A percentile compares a stretch with the other conserved stretches of the same genome.
These are phyloP conservation scores for Populus euphratica DNA, from an alignment of 345 rosid species.

Conservation along the genomic window DNA sequence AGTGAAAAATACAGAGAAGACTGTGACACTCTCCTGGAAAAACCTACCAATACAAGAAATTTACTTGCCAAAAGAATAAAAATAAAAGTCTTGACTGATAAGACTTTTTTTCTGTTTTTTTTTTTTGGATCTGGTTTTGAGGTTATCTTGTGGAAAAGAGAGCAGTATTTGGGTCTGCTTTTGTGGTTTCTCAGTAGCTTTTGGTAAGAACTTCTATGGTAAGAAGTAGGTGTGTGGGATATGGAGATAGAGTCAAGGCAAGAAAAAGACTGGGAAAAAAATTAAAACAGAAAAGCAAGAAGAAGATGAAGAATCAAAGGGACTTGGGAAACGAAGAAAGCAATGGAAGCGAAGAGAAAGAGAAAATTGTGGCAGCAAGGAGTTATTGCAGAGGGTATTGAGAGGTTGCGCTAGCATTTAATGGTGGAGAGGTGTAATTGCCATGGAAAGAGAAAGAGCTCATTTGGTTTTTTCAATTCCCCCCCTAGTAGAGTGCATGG, in stretches of 20 bases:
- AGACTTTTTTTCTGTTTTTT: neutral
- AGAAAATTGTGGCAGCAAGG: conserved; percentile 37
- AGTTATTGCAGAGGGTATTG: conserved; percentile 68
- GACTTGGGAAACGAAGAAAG: neutral
- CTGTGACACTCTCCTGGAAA: neutral
- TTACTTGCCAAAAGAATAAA: conserved; percentile 11
- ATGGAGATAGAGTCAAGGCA: conserved; percentile 10
- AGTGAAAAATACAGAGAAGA: neutral
- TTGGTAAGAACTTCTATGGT: conserved; percentile 16
- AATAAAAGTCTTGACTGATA: neutral
- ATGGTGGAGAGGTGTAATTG: conserved; percentile 43
- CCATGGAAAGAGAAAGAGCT: conserved; percentile 19
- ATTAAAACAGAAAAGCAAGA: neutral
- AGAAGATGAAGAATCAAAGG: neutral
- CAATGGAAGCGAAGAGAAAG: conserved; percentile 21
- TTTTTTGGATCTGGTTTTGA: conserved; percentile 20
- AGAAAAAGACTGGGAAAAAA: neutral
- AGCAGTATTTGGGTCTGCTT: neutral
- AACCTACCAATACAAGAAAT: neutral
- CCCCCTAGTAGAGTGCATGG: neutral
- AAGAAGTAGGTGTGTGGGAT: conserved; percentile 5
- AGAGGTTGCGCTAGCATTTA: conserved; percentile 79
- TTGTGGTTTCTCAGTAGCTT: conserved; percentile 9
- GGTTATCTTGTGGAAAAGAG: conserved; percentile 9
- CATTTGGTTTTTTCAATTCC: conserved; percentile 17